Conservation (phyloP, 2,329 filamentous ascomycete genomes). For the Septoria linicola region DNA sequence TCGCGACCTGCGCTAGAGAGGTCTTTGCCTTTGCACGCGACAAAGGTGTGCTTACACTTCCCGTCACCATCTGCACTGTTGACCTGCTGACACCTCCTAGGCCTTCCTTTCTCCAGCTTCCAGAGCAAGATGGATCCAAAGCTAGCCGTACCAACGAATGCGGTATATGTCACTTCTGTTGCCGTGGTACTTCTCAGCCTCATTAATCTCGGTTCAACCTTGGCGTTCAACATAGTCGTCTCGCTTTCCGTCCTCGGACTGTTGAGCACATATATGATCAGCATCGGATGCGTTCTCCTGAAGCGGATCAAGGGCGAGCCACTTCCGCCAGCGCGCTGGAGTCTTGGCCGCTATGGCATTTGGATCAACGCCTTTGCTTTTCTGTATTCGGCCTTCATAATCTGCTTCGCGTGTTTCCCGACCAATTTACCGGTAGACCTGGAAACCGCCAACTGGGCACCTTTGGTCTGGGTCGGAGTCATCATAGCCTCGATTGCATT, state of each 20-base stretch:
- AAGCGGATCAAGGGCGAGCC: constrained; percentile 28
- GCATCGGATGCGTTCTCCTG: constrained; percentile 37
- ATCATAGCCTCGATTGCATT: constrained; percentile 30
- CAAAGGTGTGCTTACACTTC: constrained; percentile 21
- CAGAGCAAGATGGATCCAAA: constrained; percentile 32
- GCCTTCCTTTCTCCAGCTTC: constrained; percentile 38
- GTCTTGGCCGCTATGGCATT: constrained; percentile 30
- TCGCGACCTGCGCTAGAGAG: constrained; percentile 46
- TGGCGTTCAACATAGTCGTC: constrained; percentile 41
- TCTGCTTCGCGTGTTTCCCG: constrained; percentile 36
- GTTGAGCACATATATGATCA: constrained; percentile 40
- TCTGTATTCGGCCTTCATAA: constrained; percentile 33
- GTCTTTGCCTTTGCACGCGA: constrained; percentile 46
- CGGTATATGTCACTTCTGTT: constrained; percentile 37
- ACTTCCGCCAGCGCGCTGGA: constrained; percentile 32
- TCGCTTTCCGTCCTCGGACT: constrained; percentile 39
- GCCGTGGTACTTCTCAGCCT: constrained; percentile 36
- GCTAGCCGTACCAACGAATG: constrained; percentile 39
- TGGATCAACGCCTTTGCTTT: constrained; percentile 34
- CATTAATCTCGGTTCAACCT: constrained; percentile 39
- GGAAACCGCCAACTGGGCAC: constrained; percentile 34
- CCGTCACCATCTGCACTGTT: constrained; percentile 26
- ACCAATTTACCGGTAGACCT: constrained; percentile 30
- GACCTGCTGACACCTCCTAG: constrained; percentile 25
- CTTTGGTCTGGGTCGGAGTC: constrained; percentile 34